Evolutionary conservation across 768 basidiomycete genomes (phyloP), one percentile per base, ranked within the genome.

Genomic region (Mycena haematopus): DNA sequence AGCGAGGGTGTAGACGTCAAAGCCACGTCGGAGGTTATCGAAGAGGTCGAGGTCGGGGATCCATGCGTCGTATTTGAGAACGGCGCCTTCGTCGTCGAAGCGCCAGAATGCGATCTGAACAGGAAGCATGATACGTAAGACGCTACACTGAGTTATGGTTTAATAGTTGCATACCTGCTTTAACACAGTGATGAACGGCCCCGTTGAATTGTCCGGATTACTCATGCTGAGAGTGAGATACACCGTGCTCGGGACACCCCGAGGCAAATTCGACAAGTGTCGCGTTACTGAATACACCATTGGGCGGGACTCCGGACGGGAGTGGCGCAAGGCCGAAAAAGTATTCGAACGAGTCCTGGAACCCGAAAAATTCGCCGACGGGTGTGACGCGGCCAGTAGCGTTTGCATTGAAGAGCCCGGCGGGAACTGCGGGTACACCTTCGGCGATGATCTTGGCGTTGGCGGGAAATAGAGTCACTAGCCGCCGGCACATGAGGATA

Each of bases 271-370:
- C 49, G 14, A 57, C 61, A 2, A 62, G 42, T 11, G 61, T 62
- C 19, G 61, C 61, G 2, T 62, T 52, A 10, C 42, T 52, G 55
- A 62, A 21, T 10, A 14, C 61, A 15, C 55, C 61, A 24, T 62
- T 62, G 4, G 61, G 61, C 29, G 55, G 55, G 13, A 42, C 15
- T 2, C 61, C 55, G 14, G 24, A 11, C 1, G 55, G 61, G 3
- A 62, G 49, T 21, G 61, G 55, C 22, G 61, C 61, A 22, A 62
- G 61, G 8, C 61, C 61, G 19, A 50, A 62, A 49, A 62, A 62
- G 33, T 62, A 62, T 10, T 62, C 61, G 22, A 62, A 35, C 17
- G 61, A 62, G 19, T 62, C 61, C 15, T 62, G 29, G 42, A 62
- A 57, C 2, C 61, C 61, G 31, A 47, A 44, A 40, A 62, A 62